Conservation (phyloP, 2,329 filamentous ascomycete genomes). For the Beauveria brongniartii region DNA sequence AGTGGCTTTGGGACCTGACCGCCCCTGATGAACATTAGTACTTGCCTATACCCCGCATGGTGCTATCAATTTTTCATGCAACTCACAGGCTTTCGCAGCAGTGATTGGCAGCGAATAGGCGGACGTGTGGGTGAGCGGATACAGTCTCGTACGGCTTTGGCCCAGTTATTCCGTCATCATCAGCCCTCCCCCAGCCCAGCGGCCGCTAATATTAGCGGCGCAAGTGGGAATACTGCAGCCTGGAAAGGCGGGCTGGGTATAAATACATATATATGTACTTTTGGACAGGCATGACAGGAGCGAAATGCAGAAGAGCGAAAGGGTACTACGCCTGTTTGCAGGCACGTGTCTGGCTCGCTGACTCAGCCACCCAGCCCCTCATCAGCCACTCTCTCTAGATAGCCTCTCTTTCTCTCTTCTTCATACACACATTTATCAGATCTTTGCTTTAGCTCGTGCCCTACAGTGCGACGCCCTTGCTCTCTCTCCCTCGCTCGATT, state of each 20-base stretch:
- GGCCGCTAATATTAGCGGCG: not conserved
- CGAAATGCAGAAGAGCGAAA: too few relatives aligned
- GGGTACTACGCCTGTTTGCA: too few relatives aligned
- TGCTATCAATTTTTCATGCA: not conserved
- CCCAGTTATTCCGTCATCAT: not conserved
- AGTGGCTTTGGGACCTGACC: not conserved
- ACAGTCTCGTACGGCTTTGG: slow-evolving; percentile 2
- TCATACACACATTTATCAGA: too few relatives aligned
- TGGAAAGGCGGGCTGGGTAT: not conserved
- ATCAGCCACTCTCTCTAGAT: too few relatives aligned
- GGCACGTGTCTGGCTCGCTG: too few relatives aligned
- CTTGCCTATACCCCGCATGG: not conserved
- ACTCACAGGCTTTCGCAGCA: not conserved
- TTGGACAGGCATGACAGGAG: too few relatives aligned
- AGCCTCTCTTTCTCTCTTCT: too few relatives aligned
- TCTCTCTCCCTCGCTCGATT: too few relatives aligned
- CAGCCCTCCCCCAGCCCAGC: not conserved
- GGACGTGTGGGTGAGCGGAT: not conserved
- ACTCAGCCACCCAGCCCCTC: too few relatives aligned
- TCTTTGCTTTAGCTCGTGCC: too few relatives aligned
- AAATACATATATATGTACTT: too few relatives aligned
- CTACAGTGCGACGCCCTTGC: too few relatives aligned
- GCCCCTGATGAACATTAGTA: not conserved
- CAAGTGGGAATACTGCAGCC: not conserved
- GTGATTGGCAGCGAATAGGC: not conserved